phyloP scores from a whole-genome alignment of 2,329 filamentous ascomycete species.

The Biscogniauxia sp. region DNA sequence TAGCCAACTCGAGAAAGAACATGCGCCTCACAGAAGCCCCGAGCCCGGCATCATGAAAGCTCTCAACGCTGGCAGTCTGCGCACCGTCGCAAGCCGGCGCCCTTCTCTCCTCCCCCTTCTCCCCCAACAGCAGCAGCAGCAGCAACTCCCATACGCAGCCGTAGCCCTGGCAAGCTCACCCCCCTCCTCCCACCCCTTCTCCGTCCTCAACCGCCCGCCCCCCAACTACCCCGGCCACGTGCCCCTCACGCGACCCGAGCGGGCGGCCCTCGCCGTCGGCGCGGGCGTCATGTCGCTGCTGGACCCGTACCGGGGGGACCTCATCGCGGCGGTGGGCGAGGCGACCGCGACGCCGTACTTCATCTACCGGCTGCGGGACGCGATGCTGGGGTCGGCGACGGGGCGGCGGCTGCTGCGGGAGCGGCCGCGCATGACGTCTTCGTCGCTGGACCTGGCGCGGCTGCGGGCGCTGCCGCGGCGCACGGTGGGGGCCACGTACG shows the following conservation, averaged over 20 bases:
- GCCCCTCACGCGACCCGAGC: slow-evolving; percentile 77
- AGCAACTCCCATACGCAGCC: no score
- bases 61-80: slow-evolving; percentile 18
- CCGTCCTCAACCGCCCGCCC: slow-evolving; percentile 77
- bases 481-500: slow-evolving; percentile 79
- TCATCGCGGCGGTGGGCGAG: slow-evolving; percentile 93
- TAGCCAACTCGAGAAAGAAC: no score
- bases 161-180: not conserved
- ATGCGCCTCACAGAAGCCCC: slow-evolving; percentile 3
- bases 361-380: slow-evolving; percentile 84
- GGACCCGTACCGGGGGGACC: slow-evolving; percentile 81
- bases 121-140: slow-evolving; percentile 9
- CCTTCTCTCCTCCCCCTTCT: slow-evolving; percentile 1
- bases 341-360: slow-evolving; percentile 94
- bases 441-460: slow-evolving; percentile 62
- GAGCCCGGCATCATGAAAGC: slow-evolving; percentile 21
- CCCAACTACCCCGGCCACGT: slow-evolving; percentile 93
- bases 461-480: slow-evolving; percentile 71
- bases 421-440: slow-evolving; percentile 81
- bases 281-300: slow-evolving; percentile 63
- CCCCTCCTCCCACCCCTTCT: slow-evolving; percentile 54
- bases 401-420: slow-evolving; percentile 89
- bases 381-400: slow-evolving; percentile 81
- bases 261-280: slow-evolving; percentile 65
- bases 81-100: slow-evolving; percentile 13